Conservation (phyloP, 306 rosid species). For the Trichosanthes cucumerina region DNA sequence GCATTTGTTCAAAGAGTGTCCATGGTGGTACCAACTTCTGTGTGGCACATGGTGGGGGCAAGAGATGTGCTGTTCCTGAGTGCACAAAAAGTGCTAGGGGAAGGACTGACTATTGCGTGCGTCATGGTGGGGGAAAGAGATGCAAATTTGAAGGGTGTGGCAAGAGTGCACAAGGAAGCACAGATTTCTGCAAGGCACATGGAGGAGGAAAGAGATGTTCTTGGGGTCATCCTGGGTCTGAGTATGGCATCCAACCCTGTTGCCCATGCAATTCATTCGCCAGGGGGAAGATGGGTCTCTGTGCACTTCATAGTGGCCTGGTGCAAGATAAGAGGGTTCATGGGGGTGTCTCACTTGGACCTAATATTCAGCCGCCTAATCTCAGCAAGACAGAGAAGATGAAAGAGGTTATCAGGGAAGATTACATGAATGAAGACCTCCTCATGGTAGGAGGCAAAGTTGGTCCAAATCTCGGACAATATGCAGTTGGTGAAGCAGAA, state of each 20-base stretch:
- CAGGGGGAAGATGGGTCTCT: constrained; percentile 78
- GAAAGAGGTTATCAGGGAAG: constrained; percentile 23
- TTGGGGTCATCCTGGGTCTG: constrained; percentile 85
- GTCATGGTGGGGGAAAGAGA: constrained; percentile 94
- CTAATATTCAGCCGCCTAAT: constrained; percentile 39
- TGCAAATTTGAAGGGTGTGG: constrained; percentile 83
- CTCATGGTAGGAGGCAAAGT: constrained; percentile 20
- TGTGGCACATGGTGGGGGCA: constrained; percentile 97
- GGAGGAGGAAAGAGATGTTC: constrained; percentile 98
- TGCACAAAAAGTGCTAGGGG: constrained; percentile 95
- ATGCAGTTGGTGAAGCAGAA: constrained; percentile 24
- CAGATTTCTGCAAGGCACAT: constrained; percentile 92
- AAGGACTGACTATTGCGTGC: constrained; percentile 89
- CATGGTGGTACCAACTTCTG: constrained; percentile 94
- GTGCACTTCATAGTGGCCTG: constrained; percentile 78
- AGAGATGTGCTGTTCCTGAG: constrained; percentile 76
- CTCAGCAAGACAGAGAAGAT: constrained; percentile 30
- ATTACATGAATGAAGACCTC: constrained; percentile 38
- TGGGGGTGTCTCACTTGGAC: constrained; percentile 70
- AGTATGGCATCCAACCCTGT: constrained; percentile 34
- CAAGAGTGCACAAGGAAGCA: constrained; percentile 95
- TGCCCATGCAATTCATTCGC: constrained; percentile 80
- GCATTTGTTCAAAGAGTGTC: constrained; percentile 71
- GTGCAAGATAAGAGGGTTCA: constrained; percentile 92
- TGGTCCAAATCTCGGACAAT: constrained; percentile 20